Base-by-base conservation (phyloP, 1,139 yeast species). In the Kazachstania sp. region DNA sequence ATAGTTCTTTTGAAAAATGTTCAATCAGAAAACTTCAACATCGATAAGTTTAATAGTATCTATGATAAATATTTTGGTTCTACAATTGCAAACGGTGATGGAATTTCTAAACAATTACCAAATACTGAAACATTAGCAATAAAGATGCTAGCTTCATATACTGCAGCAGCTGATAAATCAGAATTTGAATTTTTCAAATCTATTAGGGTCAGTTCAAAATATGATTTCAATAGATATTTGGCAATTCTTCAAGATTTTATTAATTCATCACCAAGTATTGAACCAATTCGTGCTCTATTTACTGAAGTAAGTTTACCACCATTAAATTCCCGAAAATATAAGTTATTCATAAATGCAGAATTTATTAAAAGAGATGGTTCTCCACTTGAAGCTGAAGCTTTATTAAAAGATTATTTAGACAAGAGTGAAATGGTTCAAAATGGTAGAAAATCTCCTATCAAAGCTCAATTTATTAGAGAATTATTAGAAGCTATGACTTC, bases 311-410 rank as follows among this genome's bases (percentile, higher is more conserved):
- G n/a, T n/a, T 47, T 51, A 37, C 50, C 45, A 31, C 57, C 56
- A 2, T 28, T 51, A 4, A 54, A 55, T 44, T 44, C 56, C 16
- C 48, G 49, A 42, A 53, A 54, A 32, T 55, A 49, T 38, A 57
- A 54, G 3, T 31, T 44, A 15, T 58, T 60, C 47, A 52, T 62
- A 20, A 37, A 42, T 6, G 59, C 63, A 2, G 63, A 59, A 41
- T 60, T 60, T 23, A 12, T 26, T 8, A 58, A 56, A 41, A 39
- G 30, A 5, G 51, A 47, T 28, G 65, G 63, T 2, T 49, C 53
- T 19, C 45, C 51, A 38, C 43, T 48, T 4, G 45, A 41, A 5
- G 63, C 65, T 6, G 65, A 61, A 41, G 47, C 46, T n/a, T 46
- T 59, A 15, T 59, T 61, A 45, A 54, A 54, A 32, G 52, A 53